Evolutionary conservation across 495 filamentous ascomycete species (phyloP).

Genomic region (Viridothelium virens): DNA sequence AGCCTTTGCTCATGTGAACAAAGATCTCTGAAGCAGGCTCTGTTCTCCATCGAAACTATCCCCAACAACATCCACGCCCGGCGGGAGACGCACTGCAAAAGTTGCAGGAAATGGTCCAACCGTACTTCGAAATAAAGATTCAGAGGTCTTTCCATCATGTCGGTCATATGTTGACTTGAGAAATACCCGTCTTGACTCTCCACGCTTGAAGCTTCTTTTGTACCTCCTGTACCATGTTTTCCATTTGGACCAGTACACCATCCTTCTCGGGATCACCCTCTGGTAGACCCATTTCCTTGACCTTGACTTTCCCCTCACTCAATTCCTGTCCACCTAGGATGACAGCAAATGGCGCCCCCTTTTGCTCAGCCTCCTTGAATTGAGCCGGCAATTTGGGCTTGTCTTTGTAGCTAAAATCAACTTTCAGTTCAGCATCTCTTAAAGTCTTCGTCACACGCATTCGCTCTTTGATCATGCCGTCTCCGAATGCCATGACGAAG

Average conservation of each 20-base stretch:
- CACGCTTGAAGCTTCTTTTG: constrained; percentile 34
- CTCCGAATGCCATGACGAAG: constrained; percentile 88
- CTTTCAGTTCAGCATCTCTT: constrained; percentile 76
- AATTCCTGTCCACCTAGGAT: constrained; percentile 78
- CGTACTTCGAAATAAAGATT: no score
- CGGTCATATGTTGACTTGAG: background rate
- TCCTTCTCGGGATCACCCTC: constrained; percentile 82
- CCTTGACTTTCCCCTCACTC: constrained; percentile 62
- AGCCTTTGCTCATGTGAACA: no score
- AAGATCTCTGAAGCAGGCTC: no score
- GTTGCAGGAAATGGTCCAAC: no score
- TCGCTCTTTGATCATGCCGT: constrained; percentile 68
- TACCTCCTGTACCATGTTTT: constrained; percentile 56
- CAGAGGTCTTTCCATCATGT: no score
- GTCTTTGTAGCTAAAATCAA: constrained; percentile 70
- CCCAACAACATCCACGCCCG: no score
- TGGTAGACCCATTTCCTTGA: constrained; percentile 76
- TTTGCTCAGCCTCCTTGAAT: constrained; percentile 70
- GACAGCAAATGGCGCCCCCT: constrained; percentile 62
- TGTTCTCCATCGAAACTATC: no score
- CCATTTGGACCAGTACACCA: constrained; percentile 59
- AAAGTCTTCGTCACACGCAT: constrained; percentile 64
- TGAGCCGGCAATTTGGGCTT: constrained; percentile 73
- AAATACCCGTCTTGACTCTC: constrained; percentile 6
- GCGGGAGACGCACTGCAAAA: no score